Evolutionary conservation across 1,284 basidiomycete species (phyloP).

Genomic region (Ustilago hordei): DNA sequence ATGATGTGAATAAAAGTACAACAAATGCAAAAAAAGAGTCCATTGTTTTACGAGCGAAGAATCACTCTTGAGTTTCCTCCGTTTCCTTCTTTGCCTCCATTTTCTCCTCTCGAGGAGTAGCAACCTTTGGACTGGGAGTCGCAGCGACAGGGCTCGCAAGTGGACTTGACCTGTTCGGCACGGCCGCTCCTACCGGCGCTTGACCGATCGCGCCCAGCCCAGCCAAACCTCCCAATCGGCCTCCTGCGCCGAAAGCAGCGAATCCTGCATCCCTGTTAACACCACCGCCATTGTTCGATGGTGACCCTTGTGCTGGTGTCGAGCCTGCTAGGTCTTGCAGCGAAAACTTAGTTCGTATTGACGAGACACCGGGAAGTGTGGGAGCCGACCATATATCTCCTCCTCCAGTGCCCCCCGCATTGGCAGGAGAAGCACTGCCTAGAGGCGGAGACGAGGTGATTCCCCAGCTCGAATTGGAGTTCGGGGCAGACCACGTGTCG

Average conservation of each 20-base stretch:
- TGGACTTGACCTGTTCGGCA: conserved; percentile 7
- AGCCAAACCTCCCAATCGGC: conserved; percentile 11
- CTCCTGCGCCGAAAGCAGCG: conserved; percentile 11
- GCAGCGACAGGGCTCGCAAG: conserved; percentile 7
- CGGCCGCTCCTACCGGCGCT: conserved; percentile 1
- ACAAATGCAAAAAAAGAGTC: conserved; percentile 4
- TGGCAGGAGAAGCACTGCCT: conserved; percentile 8
- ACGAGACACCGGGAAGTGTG: conserved; percentile 20
- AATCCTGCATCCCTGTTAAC: conserved; percentile 6
- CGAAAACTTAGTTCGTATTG: conserved; percentile 27
- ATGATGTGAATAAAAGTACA: conserved; percentile 10
- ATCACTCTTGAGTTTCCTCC: neutral
- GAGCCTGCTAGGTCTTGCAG: conserved; percentile 19
- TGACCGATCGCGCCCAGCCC: conserved; percentile 33
- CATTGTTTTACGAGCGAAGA: neutral
- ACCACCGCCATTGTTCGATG: neutral
- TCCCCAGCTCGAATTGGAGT: conserved; percentile 18
- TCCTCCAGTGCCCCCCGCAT: neutral
- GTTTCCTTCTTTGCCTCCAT: neutral
- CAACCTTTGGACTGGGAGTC: conserved; percentile 6
- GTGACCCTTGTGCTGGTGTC: neutral
- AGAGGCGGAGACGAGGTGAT: conserved; percentile 44
- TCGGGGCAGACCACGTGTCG: conserved; percentile 39
- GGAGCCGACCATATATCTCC: conserved; percentile 51
- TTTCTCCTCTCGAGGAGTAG: neutral